Evolutionary conservation across 2,329 filamentous ascomycete species (phyloP), one percentile per base, ranked within the genome.

Genomic region (Botrytis tulipae): DNA sequence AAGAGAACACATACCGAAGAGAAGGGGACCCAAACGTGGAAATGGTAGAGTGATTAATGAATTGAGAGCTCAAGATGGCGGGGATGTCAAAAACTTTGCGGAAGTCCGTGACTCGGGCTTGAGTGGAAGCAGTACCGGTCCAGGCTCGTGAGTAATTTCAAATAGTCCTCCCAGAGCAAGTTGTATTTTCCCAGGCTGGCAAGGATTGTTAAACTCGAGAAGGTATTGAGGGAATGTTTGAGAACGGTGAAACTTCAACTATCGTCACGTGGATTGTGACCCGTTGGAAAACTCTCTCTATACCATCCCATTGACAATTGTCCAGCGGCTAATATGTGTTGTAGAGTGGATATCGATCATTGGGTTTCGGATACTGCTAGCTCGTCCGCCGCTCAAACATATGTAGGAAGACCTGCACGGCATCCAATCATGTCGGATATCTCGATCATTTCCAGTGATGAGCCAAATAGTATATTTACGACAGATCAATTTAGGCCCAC

Each of bases 11-110:
- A 86, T 91, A 61, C 89, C 89, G 22, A 87, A 89, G 80, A 90
- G 90, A 81, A 87, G 90, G 77, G 89, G 89, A 3, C 89, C 89
- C 20, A 91, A 90, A 78, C 87, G 87, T 42, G 88, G 87, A 68
- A 85, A 87, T 74, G 89, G 89, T 48, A 87, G 89, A 76, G 88
- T 91, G 59, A 88, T 91, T 73, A 89, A 88, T 75, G 88, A 90
- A 81, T 82, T 91, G 35, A 84, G 89, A 70, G 87, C 81, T 70
- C 81, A 80, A 84, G 83, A 88, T 80, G 75, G 82, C 82, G 80
- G 84, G 80, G 77, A 82, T 59, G 25, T 57, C 9, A 59, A 51
- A 72, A 44, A 20, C 42, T 84, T 80, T 73, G 81, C 81, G 44
- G 81, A 82, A 75, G 80, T 77, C 67, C 79, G 77, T 70, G 71